Evolutionary conservation across 768 basidiomycete species (phyloP).

Genomic region (Termitomyces titanicus): DNA sequence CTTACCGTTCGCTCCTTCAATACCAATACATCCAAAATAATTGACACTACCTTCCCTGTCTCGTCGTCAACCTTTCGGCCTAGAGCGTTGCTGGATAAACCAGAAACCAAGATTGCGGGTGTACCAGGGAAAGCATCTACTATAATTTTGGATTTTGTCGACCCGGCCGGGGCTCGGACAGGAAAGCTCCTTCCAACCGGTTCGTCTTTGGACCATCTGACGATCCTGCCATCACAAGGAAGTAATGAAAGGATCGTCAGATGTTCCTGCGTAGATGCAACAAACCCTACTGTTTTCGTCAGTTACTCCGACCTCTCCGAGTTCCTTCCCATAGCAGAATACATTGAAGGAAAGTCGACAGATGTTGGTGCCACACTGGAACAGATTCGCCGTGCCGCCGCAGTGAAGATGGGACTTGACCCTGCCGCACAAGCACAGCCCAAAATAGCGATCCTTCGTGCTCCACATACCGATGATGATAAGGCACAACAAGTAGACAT

Average conservation of each 20-base stretch:
- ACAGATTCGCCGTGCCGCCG: conserved; percentile 50
- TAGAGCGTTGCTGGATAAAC: conserved; percentile 41
- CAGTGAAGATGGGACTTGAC: conserved; percentile 60
- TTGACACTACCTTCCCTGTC: conserved; percentile 71
- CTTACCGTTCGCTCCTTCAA: conserved; percentile 61
- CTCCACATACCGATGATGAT: conserved; percentile 23
- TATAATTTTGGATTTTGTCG: conserved; percentile 63
- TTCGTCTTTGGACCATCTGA: conserved; percentile 40
- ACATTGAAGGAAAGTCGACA: conserved; percentile 26
- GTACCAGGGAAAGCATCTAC: conserved; percentile 63
- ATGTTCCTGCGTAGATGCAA: conserved; percentile 65
- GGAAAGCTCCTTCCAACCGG: conserved; percentile 68
- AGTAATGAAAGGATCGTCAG: conserved; percentile 21
- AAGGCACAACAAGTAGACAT: conserved; percentile 39
- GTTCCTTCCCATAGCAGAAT: conserved; percentile 36
- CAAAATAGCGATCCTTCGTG: conserved; percentile 58
- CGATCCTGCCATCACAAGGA: conserved; percentile 20
- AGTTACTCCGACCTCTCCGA: conserved; percentile 35
- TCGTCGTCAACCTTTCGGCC: conserved; percentile 13
- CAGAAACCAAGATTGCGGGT: conserved; percentile 59
- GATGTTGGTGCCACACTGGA: conserved; percentile 38
- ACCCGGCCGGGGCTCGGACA: conserved; percentile 66
- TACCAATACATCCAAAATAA: conserved; percentile 66
- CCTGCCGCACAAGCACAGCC: conserved; percentile 64
- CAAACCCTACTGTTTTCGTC: conserved; percentile 73